phyloP scores from a whole-genome alignment of 352 stramenopile genomes.

The Phytophthora citrophthora region DNA sequence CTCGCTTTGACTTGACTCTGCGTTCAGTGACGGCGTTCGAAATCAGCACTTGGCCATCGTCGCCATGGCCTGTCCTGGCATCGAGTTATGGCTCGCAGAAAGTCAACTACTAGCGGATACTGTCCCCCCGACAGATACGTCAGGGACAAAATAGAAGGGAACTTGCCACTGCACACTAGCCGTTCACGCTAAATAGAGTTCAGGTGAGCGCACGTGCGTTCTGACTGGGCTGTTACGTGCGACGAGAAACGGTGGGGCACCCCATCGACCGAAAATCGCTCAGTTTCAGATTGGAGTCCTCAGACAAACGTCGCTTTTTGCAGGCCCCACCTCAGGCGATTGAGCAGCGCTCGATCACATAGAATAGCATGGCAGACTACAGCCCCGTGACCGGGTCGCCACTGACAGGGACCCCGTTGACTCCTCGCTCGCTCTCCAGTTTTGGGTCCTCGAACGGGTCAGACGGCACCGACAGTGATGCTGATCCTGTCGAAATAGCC shows the following conservation, averaged over 20 bases:
- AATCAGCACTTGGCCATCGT: constrained; percentile 9
- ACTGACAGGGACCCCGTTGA: constrained; percentile 17
- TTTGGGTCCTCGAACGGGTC: constrained; percentile 28
- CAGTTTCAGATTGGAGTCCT: constrained; percentile 37
- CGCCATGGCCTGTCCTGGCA: constrained; percentile 35
- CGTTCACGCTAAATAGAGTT: constrained; percentile 35
- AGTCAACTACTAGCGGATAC: background rate
- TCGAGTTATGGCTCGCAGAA: background rate
- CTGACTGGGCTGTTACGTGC: constrained; percentile 28
- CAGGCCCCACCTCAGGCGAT: constrained; percentile 1
- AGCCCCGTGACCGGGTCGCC: constrained; percentile 17
- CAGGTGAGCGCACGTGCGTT: constrained; percentile 5
- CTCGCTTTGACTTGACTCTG: constrained; percentile 18
- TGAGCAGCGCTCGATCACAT: constrained; percentile 9
- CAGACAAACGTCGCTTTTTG: constrained; percentile 2
- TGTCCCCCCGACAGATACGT: constrained; percentile 12
- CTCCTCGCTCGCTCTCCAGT: constrained; percentile 25
- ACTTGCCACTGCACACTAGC: constrained; percentile 17
- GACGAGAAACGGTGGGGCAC: constrained; percentile 23
- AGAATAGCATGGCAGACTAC: constrained; percentile 28
- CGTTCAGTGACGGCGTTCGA: constrained; percentile 7
- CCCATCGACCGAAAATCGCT: constrained; percentile 4
- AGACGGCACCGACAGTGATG: constrained; percentile 26
- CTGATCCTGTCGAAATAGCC: constrained; percentile 12
- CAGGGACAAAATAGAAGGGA: constrained; percentile 43